These are phyloP conservation scores for Ophiostoma himal-ulmi DNA, from an alignment of 2,329 filamentous ascomycete genomes.

Conservation along the genomic window DNA sequence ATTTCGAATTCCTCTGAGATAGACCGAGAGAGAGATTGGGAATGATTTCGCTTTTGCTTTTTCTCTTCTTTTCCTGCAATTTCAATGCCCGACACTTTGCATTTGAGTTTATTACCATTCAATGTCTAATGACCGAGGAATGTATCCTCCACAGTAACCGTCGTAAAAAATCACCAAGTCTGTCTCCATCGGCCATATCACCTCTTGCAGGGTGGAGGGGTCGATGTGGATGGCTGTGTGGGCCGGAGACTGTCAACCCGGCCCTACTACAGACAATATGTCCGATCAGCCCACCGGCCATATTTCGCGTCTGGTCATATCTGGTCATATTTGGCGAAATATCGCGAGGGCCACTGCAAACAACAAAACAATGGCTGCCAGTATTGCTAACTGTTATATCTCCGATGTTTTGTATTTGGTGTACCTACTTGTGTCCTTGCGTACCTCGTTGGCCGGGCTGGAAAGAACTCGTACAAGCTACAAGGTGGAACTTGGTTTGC, in stretches of 20 bases:
- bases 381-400: not conserved
- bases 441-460: not conserved
- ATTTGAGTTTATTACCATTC: not conserved
- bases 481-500: not conserved
- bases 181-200: constrained; percentile 5
- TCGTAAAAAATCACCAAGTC: constrained; percentile 4
- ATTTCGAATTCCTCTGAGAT: not conserved
- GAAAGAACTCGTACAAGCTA: not conserved
- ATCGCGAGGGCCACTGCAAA: not conserved
- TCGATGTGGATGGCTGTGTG: not conserved
- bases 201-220: not conserved
- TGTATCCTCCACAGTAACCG: not conserved
- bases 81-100: not conserved
- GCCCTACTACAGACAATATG: not conserved
- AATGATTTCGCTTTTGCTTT: not conserved
- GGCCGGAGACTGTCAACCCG: not conserved
- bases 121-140: not conserved
- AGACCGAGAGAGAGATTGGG: not conserved
- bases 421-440: not conserved
- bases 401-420: not conserved
- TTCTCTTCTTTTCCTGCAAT: not conserved
- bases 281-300: not conserved
- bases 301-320: not conserved
- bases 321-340: not conserved
- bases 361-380: not conserved